Conservation (phyloP, 2,329 filamentous ascomycete genomes). For the Penicillium vulpinum region DNA sequence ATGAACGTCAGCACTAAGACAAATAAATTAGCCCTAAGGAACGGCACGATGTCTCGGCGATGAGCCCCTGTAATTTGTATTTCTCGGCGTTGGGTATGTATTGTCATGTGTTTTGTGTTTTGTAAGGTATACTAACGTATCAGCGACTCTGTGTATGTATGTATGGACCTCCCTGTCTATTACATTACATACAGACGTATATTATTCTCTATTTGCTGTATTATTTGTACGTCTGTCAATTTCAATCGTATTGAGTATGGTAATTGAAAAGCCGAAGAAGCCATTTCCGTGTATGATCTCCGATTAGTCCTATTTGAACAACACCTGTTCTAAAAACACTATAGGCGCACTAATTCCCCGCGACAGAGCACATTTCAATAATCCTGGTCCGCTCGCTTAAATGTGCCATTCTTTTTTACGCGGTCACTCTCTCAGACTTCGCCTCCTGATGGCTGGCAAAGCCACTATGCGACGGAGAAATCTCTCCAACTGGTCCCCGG, state of each 20-base stretch:
- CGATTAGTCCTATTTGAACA: neutral
- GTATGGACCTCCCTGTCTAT: too few relatives aligned
- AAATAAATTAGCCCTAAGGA: neutral
- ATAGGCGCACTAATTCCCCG: neutral
- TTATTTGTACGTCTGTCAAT: neutral
- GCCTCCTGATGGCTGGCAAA: neutral
- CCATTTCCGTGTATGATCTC: neutral
- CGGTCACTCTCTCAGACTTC: neutral
- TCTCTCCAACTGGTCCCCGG: neutral
- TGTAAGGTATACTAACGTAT: too few relatives aligned
- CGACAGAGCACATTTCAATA: neutral
- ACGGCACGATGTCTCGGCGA: neutral
- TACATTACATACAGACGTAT: too few relatives aligned
- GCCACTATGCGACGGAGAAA: too few relatives aligned
- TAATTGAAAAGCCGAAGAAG: neutral
- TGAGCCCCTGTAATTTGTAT: neutral
- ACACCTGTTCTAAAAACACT: neutral
- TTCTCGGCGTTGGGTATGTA: neutral
- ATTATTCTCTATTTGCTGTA: too few relatives aligned
- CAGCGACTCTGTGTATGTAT: too few relatives aligned
- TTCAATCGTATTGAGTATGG: neutral
- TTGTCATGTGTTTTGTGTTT: neutral
- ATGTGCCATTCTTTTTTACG: neutral
- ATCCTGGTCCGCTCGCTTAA: neutral
- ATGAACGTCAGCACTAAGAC: neutral